Evolutionary conservation across 768 basidiomycete genomes (phyloP), one percentile per base, ranked within the genome.

Genomic region (Lactarius akahatsu): DNA sequence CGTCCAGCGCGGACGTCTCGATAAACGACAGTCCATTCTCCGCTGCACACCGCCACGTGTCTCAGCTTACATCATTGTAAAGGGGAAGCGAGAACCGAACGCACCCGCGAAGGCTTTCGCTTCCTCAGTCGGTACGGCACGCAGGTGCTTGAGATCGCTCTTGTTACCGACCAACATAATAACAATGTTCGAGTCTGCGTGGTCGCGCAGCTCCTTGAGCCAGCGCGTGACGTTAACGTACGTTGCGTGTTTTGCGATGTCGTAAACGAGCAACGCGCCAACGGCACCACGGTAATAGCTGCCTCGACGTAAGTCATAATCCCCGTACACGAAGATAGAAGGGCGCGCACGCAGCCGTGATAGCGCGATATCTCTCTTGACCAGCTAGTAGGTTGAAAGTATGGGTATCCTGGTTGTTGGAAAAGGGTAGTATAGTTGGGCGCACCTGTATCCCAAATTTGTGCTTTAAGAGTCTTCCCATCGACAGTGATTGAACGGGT

Each of bases 1-100:
- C 94, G 87, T 99, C 97, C 85, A 98, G 88, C 80, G 96, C 96
- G 74, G 96, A 99, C 67, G 96, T 99, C 83, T 99, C 96, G 71
- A 99, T 96, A 83, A 96, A 96, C 63, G 90, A 92, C 72, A 98
- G 78, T 26, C 88, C 88, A 74, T 96, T 94, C 80, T 96, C 94
- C 72, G 91, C 94, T 61, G 16, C n/a, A 36, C 28, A 32, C 55
- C 45, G 63, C 30, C 57, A 59, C 54, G n/a, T n/a, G 15, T 30
- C 45, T 56, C 56, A 54, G 30, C 41, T 40, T 54, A 47, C 52
- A 32, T 18, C 23, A 34, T 59, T n/a, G 32, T 13, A 32, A 34
- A 26, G 50, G 58, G 9, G 32, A 41, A 18, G 2, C n/a, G 11
- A 43, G 1, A 15, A 23, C 20, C 40, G 57, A 26, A 84, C 87